These are phyloP conservation scores for Paraphoma chrysanthemicola DNA, from an alignment of 2,329 filamentous ascomycete species.

Conservation along the genomic window DNA sequence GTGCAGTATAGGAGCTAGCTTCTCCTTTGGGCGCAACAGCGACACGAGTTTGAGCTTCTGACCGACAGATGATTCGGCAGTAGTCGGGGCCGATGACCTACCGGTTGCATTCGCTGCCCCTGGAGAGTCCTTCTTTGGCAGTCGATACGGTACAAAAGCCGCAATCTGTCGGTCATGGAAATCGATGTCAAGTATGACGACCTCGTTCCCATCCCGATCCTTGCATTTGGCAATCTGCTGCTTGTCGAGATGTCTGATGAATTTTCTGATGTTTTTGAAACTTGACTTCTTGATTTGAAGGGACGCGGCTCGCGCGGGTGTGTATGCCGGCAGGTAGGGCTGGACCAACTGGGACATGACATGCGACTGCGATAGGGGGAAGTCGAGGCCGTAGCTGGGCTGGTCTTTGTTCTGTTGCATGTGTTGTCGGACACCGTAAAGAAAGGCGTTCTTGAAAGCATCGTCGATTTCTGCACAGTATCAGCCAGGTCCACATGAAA, in stretches of 20 bases:
- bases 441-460: conserved; percentile 68
- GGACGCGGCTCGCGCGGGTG: conserved; percentile 61
- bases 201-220: conserved; percentile 69
- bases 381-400: conserved; percentile 63
- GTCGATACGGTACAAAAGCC: conserved; percentile 67
- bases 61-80: conserved; percentile 51
- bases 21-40: conserved; percentile 64
- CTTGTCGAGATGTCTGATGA: conserved; percentile 73
- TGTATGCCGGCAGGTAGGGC: conserved; percentile 69
- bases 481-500: conserved; percentile 6
- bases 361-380: conserved; percentile 69
- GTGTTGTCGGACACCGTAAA: conserved; percentile 68
- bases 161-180: conserved; percentile 63
- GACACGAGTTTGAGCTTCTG: conserved; percentile 60
- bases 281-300: conserved; percentile 74
- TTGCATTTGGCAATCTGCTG: conserved; percentile 68
- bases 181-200: conserved; percentile 69
- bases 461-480: conserved; percentile 66
- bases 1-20: conserved; percentile 63
- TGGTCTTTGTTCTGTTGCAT: conserved; percentile 62
- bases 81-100: conserved; percentile 49
- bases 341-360: conserved; percentile 70
- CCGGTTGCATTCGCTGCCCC: conserved; percentile 43
- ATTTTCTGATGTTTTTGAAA: conserved; percentile 74
- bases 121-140: conserved; percentile 63